A percentile compares a stretch with the other conserved stretches of the same genome.
Conservation (phyloP, 805 yeast species). For the Tetrapisispora taiwanensis region DNA sequence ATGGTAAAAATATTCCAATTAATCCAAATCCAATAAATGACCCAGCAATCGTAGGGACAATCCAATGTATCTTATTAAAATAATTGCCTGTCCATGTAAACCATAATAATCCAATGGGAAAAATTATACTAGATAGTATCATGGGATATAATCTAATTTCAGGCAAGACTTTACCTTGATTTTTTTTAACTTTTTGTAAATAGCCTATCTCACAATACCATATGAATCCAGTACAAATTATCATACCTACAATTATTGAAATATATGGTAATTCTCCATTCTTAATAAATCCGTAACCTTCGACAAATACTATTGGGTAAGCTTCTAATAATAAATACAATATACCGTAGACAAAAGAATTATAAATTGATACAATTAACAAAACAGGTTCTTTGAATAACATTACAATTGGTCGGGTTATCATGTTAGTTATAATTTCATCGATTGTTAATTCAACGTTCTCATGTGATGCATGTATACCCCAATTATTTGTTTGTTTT, state of each 20-base stretch:
- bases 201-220: constrained; percentile 45
- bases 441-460: constrained; percentile 44
- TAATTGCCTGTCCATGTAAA: constrained; percentile 75
- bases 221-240: constrained; percentile 47
- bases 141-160: constrained; percentile 73
- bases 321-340: constrained; percentile 65
- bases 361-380: constrained; percentile 57
- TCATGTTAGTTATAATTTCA: constrained; percentile 52
- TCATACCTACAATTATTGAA: constrained; percentile 61
- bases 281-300: constrained; percentile 46
- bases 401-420: constrained; percentile 62
- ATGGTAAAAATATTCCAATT: constrained; percentile 55
- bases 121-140: constrained; percentile 58
- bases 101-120: constrained; percentile 79
- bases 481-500: constrained; percentile 70
- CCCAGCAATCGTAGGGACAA: constrained; percentile 61
- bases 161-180: constrained; percentile 52
- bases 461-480: constrained; percentile 71
- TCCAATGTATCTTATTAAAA: constrained; percentile 65
- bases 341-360: constrained; percentile 74
- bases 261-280: constrained; percentile 67
- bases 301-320: constrained; percentile 57
- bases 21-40: constrained; percentile 58
- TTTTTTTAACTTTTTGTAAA: constrained; percentile 34
- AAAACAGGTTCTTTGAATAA: constrained; percentile 62